phyloP scores from a whole-genome alignment of 805 yeast species.

The Metschnikowia kunwiensis region DNA sequence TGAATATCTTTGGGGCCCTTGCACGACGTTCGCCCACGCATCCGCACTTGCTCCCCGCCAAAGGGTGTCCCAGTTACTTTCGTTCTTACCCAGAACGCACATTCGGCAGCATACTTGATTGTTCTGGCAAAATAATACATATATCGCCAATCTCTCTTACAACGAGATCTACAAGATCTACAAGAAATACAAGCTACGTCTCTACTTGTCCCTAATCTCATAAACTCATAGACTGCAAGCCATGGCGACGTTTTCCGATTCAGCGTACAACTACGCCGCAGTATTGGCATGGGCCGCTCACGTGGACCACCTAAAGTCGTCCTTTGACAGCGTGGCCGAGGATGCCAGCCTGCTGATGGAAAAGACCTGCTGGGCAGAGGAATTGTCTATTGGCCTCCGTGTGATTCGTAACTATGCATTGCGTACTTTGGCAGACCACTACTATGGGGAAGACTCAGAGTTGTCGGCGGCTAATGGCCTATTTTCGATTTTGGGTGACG shows the following conservation, averaged over 20 bases:
- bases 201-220: too few relatives aligned
- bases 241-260: constrained; percentile 2
- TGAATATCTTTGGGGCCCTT: too few relatives aligned
- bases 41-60: too few relatives aligned
- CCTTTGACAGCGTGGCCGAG: constrained; percentile 8
- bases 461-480: not conserved
- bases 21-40: too few relatives aligned
- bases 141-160: too few relatives aligned
- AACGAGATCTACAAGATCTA: too few relatives aligned
- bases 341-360: constrained; percentile 18
- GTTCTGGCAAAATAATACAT: too few relatives aligned
- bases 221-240: too few relatives aligned
- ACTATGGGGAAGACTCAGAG: constrained; percentile 1
- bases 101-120: too few relatives aligned
- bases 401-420: constrained; percentile 13
- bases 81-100: too few relatives aligned
- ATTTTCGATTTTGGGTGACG: not conserved
- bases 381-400: constrained; percentile 19
- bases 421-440: constrained; percentile 15
- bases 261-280: constrained; percentile 22
- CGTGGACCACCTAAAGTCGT: constrained; percentile 17
- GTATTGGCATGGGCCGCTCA: constrained; percentile 25
- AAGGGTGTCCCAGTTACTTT: too few relatives aligned
- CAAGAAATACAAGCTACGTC: too few relatives aligned
- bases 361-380: constrained; percentile 21